A percentile compares a stretch with the other conserved stretches of the same genome.
phyloP scores from a whole-genome alignment of 2,329 filamentous ascomycete genomes.

The Clonostachys solani region DNA sequence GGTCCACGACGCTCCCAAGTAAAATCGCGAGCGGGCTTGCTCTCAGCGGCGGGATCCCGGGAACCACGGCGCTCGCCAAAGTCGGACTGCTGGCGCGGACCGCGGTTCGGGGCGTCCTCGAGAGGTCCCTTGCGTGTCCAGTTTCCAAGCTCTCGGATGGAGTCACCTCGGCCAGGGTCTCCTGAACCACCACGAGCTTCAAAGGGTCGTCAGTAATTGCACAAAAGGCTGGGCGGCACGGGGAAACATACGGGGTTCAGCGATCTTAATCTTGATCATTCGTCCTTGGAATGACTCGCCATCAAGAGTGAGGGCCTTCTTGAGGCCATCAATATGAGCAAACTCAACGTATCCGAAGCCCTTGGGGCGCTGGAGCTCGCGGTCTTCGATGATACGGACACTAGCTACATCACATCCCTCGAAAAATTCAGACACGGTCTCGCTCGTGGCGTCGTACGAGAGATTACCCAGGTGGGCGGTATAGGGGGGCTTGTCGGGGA shows the following conservation, averaged over 20 bases:
- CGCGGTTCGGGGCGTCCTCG: constrained; percentile 52
- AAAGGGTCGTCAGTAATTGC: constrained; percentile 15
- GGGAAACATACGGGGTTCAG: constrained; percentile 80
- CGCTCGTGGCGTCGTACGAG: constrained; percentile 86
- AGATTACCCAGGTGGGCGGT: constrained; percentile 96
- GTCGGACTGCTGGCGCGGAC: constrained; percentile 40
- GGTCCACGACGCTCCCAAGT: constrained; percentile 97
- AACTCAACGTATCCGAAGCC: constrained; percentile 99
- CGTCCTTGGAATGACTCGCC: constrained; percentile 82
- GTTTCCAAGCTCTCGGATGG: constrained; percentile 74
- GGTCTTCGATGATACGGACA: constrained; percentile 96
- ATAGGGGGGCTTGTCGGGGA: constrained; percentile 89
- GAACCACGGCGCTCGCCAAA: constrained; percentile 60
- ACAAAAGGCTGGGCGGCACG: background rate
- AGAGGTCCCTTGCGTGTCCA: constrained; percentile 94
- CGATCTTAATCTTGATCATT: constrained; percentile 88
- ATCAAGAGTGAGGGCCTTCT: constrained; percentile 82
- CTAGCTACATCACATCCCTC: constrained; percentile 78
- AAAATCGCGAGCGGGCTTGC: constrained; percentile 64
- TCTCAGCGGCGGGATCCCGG: constrained; percentile 49
- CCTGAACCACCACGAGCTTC: constrained; percentile 72
- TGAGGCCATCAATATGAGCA: constrained; percentile 78
- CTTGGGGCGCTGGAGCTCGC: constrained; percentile 88
- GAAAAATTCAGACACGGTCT: constrained; percentile 84
- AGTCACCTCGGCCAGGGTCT: constrained; percentile 50